Percentiles rank a stretch among this genome's conserved stretches.
These are phyloP conservation scores for Fusarium xylarioides DNA, from an alignment of 2,329 filamentous ascomycete genomes.

Conservation along the genomic window DNA sequence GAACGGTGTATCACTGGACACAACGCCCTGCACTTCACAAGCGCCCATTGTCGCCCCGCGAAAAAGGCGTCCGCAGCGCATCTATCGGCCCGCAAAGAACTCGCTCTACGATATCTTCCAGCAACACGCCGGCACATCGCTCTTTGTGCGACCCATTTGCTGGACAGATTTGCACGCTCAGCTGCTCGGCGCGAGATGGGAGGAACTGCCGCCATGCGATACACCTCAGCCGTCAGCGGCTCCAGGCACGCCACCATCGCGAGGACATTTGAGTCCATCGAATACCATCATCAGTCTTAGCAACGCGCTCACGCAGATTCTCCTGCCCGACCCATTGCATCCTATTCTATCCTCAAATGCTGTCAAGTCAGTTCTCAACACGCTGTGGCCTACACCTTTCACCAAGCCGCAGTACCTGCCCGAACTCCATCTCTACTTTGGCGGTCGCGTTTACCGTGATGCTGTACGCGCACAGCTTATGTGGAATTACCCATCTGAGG, in stretches of 20 bases:
- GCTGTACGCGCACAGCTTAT: constrained; percentile 59
- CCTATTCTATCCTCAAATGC: constrained; percentile 51
- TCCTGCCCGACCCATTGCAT: constrained; percentile 47
- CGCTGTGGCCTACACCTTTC: constrained; percentile 54
- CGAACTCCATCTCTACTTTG: constrained; percentile 62
- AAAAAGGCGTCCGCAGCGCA: constrained; percentile 43
- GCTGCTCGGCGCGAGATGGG: constrained; percentile 59
- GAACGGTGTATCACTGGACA: constrained; percentile 19
- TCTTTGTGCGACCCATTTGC: constrained; percentile 62
- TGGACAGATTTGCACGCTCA: constrained; percentile 64
- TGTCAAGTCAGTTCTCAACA: constrained; percentile 55
- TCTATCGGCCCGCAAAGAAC: constrained; percentile 54
- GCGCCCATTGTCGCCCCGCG: constrained; percentile 30
- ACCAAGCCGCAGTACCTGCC: constrained; percentile 43
- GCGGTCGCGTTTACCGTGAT: constrained; percentile 54
- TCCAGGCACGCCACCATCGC: constrained; percentile 48
- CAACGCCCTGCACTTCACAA: constrained; percentile 42
- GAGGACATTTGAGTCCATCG: constrained; percentile 51
- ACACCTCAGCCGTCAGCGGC: constrained; percentile 51
- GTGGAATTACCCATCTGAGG: constrained; percentile 54
- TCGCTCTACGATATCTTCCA: constrained; percentile 64
- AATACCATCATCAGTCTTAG: constrained; percentile 54
- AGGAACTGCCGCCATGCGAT: constrained; percentile 52
- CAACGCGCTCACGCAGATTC: constrained; percentile 54
- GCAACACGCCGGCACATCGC: constrained; percentile 56